A percentile compares a stretch with the other conserved stretches of the same genome.
Evolutionary conservation across 306 rosid genomes (phyloP).

Genomic region (Castanea sativa): DNA sequence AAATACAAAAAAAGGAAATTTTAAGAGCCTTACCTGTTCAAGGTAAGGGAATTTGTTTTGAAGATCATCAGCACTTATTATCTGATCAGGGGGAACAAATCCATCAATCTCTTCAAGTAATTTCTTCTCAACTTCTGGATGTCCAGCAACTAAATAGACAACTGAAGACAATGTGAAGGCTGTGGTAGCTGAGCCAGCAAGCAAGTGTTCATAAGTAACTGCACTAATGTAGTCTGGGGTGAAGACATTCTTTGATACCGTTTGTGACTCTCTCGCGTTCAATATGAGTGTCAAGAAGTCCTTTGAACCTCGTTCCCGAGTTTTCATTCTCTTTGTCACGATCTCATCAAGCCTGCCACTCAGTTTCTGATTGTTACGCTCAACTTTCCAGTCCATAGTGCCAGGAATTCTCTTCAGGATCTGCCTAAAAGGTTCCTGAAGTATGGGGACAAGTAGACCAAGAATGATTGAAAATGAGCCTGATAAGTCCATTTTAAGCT

Average conservation of each 20-base stretch:
- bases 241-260: slow-evolving; percentile 49
- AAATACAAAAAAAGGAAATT: neutral
- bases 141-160: slow-evolving; percentile 80
- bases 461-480: slow-evolving; percentile 88
- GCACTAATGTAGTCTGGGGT: slow-evolving; percentile 76
- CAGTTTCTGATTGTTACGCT: slow-evolving; percentile 51
- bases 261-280: slow-evolving; percentile 67
- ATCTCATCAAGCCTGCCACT: slow-evolving; percentile 67
- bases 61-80: slow-evolving; percentile 70
- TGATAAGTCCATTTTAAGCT: slow-evolving; percentile 87
- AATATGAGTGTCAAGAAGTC: slow-evolving; percentile 76
- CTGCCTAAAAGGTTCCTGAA: slow-evolving; percentile 84
- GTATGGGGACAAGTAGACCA: slow-evolving; percentile 72
- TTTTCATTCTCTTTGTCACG: slow-evolving; percentile 59
- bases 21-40: slow-evolving; percentile 56
- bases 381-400: slow-evolving; percentile 89
- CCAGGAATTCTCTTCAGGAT: slow-evolving; percentile 79
- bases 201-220: slow-evolving; percentile 81
- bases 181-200: slow-evolving; percentile 90
- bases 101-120: slow-evolving; percentile 71
- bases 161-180: slow-evolving; percentile 73
- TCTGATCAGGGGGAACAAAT: slow-evolving; percentile 49
- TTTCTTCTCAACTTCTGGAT: slow-evolving; percentile 71
- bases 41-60: slow-evolving; percentile 73
- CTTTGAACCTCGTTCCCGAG: slow-evolving; percentile 47